These are phyloP conservation scores for Macrotyloma uniflorum DNA, from an alignment of 306 rosid genomes.

Conservation along the genomic window DNA sequence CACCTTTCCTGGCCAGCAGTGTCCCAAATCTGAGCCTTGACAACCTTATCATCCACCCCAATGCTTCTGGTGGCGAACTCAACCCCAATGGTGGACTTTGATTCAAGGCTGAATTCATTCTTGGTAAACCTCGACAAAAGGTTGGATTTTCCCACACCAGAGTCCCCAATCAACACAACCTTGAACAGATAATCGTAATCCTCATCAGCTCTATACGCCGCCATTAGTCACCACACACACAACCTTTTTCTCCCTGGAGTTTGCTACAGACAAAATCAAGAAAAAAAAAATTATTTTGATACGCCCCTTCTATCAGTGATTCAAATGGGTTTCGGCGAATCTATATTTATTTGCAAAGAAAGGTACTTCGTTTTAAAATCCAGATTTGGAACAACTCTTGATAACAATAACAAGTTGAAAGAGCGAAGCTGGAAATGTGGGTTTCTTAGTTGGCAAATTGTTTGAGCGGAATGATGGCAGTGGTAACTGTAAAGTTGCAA, in stretches of 20 bases:
- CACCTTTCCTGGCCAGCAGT: conserved; percentile 95
- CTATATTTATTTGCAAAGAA: conserved; percentile 9
- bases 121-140: conserved; percentile 78
- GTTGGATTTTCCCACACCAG: conserved; percentile 89
- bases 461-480: background rate
- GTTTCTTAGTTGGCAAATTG: conserved; percentile 21
- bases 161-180: conserved; percentile 86
- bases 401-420: conserved; percentile 22
- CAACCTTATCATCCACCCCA: conserved; percentile 76
- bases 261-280: conserved; percentile 35
- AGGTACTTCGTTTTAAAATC: conserved; percentile 3
- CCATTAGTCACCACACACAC: conserved; percentile 51
- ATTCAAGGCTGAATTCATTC: conserved; percentile 80
- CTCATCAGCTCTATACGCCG: conserved; percentile 79
- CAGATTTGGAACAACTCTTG: conserved; percentile 32
- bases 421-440: conserved; percentile 39
- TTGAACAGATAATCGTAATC: conserved; percentile 85
- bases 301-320: conserved; percentile 3
- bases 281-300: conserved; percentile 3
- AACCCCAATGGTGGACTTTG: conserved; percentile 89
- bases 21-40: conserved; percentile 97
- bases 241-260: conserved; percentile 24
- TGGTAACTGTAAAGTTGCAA: background rate
- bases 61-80: conserved; percentile 93
- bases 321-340: conserved; percentile 30